These are phyloP conservation scores for Skeletonema marinoi DNA, from an alignment of 108 stramenopile genomes.

Conservation along the genomic window DNA sequence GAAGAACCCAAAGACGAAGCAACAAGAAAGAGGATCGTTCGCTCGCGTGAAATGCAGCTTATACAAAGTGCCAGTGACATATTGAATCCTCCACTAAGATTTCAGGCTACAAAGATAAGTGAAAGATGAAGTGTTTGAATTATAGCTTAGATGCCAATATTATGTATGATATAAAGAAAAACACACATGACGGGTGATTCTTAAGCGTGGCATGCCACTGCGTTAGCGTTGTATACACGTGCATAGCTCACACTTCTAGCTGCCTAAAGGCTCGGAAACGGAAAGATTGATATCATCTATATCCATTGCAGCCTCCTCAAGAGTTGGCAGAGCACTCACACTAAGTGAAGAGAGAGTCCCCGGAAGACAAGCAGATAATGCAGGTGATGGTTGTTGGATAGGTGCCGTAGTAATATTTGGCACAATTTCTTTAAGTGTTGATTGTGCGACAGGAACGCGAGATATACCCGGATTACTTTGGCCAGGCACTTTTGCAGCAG, in stretches of 20 bases:
- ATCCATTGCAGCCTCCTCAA: constrained; percentile 22
- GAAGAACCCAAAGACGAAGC: constrained; percentile 4
- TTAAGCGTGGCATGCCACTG: neutral
- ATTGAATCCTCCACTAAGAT: constrained; percentile 78
- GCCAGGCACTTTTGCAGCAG: neutral
- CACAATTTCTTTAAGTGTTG: neutral
- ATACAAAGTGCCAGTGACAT: constrained; percentile 91
- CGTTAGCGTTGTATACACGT: neutral
- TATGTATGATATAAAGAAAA: neutral
- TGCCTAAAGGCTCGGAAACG: neutral
- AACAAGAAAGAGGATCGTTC: constrained; percentile 32
- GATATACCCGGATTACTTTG: neutral
- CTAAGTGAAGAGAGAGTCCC: constrained; percentile 11
- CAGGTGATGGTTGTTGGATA: constrained; percentile 12
- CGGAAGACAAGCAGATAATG: neutral
- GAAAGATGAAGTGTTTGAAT: neutral
- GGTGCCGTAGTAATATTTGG: neutral
- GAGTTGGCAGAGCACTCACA: constrained; percentile 17
- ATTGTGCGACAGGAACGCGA: neutral
- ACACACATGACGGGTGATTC: neutral
- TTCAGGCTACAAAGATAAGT: constrained; percentile 49
- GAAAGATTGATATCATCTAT: constrained; percentile 8
- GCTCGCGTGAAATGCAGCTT: constrained; percentile 80
- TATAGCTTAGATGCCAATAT: neutral
- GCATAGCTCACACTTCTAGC: neutral